These are phyloP conservation scores for Wickerhamiella hasegawae DNA, from an alignment of 805 yeast species.

Conservation along the genomic window DNA sequence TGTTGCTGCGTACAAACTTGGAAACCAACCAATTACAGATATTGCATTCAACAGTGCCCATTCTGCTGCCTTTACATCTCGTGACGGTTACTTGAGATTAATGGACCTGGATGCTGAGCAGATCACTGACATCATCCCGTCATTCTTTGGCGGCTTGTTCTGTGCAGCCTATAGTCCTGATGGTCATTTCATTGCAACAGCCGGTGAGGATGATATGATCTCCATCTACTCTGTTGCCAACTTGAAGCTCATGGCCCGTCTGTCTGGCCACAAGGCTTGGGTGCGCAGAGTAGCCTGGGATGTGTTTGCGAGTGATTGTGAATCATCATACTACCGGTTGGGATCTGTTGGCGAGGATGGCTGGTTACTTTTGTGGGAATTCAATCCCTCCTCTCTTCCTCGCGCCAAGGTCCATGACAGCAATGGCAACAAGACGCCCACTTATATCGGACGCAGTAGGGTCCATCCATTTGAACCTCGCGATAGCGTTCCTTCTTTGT, in stretches of 20 bases:
- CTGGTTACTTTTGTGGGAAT: slow-evolving; percentile 35
- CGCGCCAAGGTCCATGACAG: slow-evolving; percentile 10
- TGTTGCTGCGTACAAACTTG: slow-evolving; percentile 47
- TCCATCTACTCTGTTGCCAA: slow-evolving; percentile 26
- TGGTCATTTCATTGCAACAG: slow-evolving; percentile 30
- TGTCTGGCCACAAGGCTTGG: slow-evolving; percentile 41
- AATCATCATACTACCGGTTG: slow-evolving; percentile 26
- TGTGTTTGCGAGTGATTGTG: slow-evolving; percentile 20
- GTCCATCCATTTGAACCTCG: slow-evolving; percentile 17
- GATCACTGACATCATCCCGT: slow-evolving; percentile 38
- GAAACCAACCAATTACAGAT: slow-evolving; percentile 40
- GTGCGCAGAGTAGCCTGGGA: slow-evolving; percentile 32
- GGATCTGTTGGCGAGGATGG: slow-evolving; percentile 46
- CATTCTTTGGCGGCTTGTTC: slow-evolving; percentile 50
- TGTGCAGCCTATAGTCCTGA: slow-evolving; percentile 41
- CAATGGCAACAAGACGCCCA: not conserved
- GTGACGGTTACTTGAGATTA: slow-evolving; percentile 48
- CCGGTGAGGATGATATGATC: slow-evolving; percentile 39
- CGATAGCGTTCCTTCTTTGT: slow-evolving; percentile 13
- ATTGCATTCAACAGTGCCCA: slow-evolving; percentile 18
- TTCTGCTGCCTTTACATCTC: slow-evolving; percentile 33
- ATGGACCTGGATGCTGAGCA: slow-evolving; percentile 33
- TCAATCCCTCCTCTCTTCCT: slow-evolving; percentile 29
- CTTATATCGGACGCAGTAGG: slow-evolving; percentile 1
- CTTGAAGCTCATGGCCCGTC: slow-evolving; percentile 21